A percentile compares a stretch with the other conserved stretches of the same genome.
Evolutionary conservation across 2,329 filamentous ascomycete genomes (phyloP).

Genomic region (Venturia pyrina): DNA sequence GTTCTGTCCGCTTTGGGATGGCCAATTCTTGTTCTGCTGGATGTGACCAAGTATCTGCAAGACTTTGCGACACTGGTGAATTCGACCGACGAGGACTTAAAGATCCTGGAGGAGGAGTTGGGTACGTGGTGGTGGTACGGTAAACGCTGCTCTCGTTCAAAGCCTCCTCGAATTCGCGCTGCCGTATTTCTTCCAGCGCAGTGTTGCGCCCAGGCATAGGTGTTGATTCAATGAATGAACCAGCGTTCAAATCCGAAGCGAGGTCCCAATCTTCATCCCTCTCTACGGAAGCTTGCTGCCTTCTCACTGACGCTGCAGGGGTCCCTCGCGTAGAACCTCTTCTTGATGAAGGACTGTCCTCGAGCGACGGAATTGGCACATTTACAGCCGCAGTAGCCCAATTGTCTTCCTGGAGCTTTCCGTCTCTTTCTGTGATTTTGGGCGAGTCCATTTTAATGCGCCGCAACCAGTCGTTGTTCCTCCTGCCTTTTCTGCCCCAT

Average conservation of each 20-base stretch:
- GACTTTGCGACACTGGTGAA: neutral
- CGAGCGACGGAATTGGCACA: conserved; percentile 29
- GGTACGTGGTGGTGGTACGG: neutral
- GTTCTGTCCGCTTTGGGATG: conserved; percentile 6
- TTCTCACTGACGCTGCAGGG: conserved; percentile 17
- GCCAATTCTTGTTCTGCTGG: conserved; percentile 5
- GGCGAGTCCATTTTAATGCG: conserved; percentile 9
- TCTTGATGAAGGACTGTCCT: conserved; percentile 32
- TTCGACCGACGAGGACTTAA: neutral
- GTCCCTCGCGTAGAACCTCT: conserved; percentile 23
- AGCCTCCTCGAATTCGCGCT: conserved; percentile 26
- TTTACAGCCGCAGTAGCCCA: conserved; percentile 24
- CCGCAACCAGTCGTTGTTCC: conserved; percentile 31
- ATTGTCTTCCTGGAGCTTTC: conserved; percentile 14
- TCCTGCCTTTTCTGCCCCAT: conserved; percentile 38
- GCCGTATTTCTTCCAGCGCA: conserved; percentile 32
- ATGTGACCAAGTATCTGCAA: conserved; percentile 6
- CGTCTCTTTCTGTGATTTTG: conserved; percentile 4
- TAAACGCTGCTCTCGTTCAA: conserved; percentile 6
- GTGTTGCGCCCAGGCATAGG: conserved; percentile 30
- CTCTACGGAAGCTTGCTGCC: conserved; percentile 16
- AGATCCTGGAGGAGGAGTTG: neutral
- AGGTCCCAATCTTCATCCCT: conserved; percentile 24
- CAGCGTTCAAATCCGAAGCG: conserved; percentile 35
- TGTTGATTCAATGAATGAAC: conserved; percentile 38